These are phyloP conservation scores for Colletotrichum sp. DNA, from an alignment of 2,329 filamentous ascomycete genomes.

Conservation along the genomic window DNA sequence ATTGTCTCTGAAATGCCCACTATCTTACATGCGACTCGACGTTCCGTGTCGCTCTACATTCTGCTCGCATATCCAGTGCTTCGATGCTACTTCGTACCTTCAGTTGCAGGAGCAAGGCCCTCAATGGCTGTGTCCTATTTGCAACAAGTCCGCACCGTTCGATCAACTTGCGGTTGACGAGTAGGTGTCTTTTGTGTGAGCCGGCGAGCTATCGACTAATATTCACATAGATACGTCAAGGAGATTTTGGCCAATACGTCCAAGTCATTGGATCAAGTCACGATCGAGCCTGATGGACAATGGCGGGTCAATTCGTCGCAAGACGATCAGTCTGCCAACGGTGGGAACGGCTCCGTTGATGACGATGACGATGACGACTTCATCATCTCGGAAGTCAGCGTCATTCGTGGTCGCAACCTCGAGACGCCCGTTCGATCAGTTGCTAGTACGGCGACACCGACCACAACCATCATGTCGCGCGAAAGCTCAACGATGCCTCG, in stretches of 20 bases:
- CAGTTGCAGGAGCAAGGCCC: constrained; percentile 95
- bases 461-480: constrained; percentile 38
- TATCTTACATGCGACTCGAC: constrained; percentile 83
- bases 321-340: constrained; percentile 26
- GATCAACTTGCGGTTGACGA: constrained; percentile 87
- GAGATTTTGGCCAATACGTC: constrained; percentile 82
- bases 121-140: constrained; percentile 96
- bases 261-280: constrained; percentile 79
- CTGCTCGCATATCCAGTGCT: constrained; percentile 93
- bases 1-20: constrained; percentile 89
- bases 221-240: constrained; percentile 69
- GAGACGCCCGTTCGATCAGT: constrained; percentile 41
- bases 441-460: constrained; percentile 42
- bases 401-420: constrained; percentile 35
- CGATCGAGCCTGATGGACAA: constrained; percentile 83
- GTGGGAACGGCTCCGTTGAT: constrained; percentile 31
- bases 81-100: constrained; percentile 90
- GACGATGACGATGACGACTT: constrained; percentile 51
- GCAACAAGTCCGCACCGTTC: constrained; percentile 82
- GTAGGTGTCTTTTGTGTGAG: constrained; percentile 50
- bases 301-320: constrained; percentile 63
- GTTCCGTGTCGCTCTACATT: constrained; percentile 79
- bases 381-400: constrained; percentile 50
- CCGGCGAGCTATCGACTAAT: constrained; percentile 18
- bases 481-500: constrained; percentile 42